Conservation (phyloP, 257 asterid genomes). For the Rehmannia glutinosa region DNA sequence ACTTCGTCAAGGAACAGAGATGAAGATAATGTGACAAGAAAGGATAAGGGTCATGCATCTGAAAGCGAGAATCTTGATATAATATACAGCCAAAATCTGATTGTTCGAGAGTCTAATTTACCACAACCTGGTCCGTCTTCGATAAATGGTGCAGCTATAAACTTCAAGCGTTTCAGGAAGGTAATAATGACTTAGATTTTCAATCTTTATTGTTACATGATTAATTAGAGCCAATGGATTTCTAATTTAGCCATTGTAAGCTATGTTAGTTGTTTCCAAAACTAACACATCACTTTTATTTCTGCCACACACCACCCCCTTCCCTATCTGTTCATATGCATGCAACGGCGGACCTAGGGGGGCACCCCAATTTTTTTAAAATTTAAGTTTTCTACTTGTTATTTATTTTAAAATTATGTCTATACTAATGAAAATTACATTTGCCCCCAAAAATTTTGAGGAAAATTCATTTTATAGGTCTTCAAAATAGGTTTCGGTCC, state of each 20-base stretch:
- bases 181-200: constrained; percentile 31
- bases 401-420: no score
- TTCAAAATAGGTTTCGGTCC: no score
- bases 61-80: constrained; percentile 61
- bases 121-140: constrained; percentile 31
- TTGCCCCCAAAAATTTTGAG: no score
- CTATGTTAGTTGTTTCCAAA: neutral
- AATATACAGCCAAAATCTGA: constrained; percentile 74
- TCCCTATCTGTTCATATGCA: no score
- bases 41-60: constrained; percentile 31
- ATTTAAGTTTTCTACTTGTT: no score
- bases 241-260: neutral
- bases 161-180: constrained; percentile 92
- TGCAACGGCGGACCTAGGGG: no score
- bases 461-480: no score
- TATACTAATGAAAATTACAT: no score
- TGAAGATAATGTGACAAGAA: constrained; percentile 28
- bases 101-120: constrained; percentile 48
- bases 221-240: neutral
- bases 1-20: constrained; percentile 30
- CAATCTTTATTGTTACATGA: neutral
- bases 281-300: neutral
- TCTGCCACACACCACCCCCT: no score
- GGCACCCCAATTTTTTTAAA: no score
- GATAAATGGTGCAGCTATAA: constrained; percentile 24